phyloP scores from a whole-genome alignment of 2,329 filamentous ascomycete species.

The Stagonosporopsis vannaccii region DNA sequence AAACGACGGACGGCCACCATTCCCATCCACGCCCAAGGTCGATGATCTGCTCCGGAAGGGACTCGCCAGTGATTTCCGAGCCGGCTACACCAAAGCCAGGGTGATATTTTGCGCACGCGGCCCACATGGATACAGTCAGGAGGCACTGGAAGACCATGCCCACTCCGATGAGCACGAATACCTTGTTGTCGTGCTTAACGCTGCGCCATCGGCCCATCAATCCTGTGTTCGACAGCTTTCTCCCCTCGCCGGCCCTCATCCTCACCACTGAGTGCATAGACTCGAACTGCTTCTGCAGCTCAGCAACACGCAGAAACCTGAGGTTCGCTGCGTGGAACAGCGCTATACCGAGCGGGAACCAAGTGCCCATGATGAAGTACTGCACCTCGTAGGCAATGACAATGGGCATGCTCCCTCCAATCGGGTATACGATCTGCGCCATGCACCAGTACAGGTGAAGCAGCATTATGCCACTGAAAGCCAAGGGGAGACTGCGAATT shows the following conservation, averaged over 20 bases:
- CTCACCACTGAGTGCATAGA: neutral
- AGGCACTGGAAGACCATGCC: constrained; percentile 9
- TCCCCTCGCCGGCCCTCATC: constrained; percentile 1
- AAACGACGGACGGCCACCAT: constrained; percentile 29
- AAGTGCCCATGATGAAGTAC: constrained; percentile 30
- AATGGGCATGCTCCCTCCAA: constrained; percentile 21
- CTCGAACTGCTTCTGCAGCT: constrained; percentile 23
- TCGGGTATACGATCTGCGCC: constrained; percentile 24
- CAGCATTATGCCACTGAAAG: constrained; percentile 22
- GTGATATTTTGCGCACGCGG: constrained; percentile 26
- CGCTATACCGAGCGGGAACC: constrained; percentile 30
- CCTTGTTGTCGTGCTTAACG: constrained; percentile 11
- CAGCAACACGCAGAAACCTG: constrained; percentile 24
- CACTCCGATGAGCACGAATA: constrained; percentile 10
- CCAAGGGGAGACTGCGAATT: constrained; percentile 23
- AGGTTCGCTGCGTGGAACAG: constrained; percentile 28
- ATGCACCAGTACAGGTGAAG: constrained; percentile 31
- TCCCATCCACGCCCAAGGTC: constrained; percentile 30
- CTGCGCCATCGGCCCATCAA: constrained; percentile 10
- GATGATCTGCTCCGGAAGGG: constrained; percentile 24
- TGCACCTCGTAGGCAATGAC: constrained; percentile 24
- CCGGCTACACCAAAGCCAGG: constrained; percentile 24
- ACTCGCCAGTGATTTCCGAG: constrained; percentile 21
- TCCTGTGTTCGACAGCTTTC: neutral
- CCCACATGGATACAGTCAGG: constrained; percentile 20